A percentile compares a stretch with the other conserved stretches of the same genome.
Conservation (phyloP, 2,329 filamentous ascomycete species). For the Xylariaceae sp. region DNA sequence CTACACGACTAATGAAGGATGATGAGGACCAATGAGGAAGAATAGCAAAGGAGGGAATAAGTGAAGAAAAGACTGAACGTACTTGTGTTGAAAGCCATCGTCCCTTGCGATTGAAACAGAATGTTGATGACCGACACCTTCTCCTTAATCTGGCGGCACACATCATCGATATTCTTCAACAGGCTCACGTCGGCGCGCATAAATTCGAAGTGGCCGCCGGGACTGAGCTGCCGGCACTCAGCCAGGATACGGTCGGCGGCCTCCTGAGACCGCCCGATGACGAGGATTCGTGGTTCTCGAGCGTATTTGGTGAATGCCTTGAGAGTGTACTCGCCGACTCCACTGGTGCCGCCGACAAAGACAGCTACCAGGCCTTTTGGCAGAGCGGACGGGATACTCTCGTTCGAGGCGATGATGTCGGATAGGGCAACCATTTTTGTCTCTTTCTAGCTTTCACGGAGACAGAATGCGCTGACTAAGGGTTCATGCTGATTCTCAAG, state of each 20-base stretch:
- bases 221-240: constrained; percentile 52
- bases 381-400: constrained; percentile 40
- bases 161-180: constrained; percentile 55
- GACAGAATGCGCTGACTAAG: no score
- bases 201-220: constrained; percentile 54
- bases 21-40: not conserved
- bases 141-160: constrained; percentile 56
- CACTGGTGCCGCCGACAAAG: constrained; percentile 58
- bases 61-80: not conserved
- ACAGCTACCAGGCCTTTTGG: constrained; percentile 53
- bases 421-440: constrained; percentile 18
- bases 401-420: constrained; percentile 43
- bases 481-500: no score
- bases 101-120: constrained; percentile 47
- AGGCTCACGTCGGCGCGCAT: constrained; percentile 54
- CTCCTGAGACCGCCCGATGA: constrained; percentile 54
- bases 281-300: constrained; percentile 50
- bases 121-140: constrained; percentile 61
- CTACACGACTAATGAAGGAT: not conserved
- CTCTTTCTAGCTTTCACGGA: no score
- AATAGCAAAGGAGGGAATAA: not conserved
- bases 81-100: constrained; percentile 17
- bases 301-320: constrained; percentile 52
- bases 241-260: constrained; percentile 48
- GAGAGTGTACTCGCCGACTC: constrained; percentile 56